phyloP scores from a whole-genome alignment of 768 basidiomycete species.

The Bullera alba region DNA sequence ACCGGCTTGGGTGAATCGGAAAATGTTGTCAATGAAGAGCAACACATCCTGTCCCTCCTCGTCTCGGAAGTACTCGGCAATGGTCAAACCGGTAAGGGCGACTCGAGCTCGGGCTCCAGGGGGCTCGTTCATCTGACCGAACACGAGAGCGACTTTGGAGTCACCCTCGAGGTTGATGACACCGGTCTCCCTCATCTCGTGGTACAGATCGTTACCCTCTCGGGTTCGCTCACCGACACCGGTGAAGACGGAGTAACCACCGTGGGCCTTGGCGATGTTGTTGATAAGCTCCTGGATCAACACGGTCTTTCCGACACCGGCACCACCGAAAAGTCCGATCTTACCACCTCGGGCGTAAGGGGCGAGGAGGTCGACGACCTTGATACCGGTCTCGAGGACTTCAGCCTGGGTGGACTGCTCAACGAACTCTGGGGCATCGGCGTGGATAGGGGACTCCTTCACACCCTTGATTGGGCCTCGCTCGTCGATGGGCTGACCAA shows the following conservation, averaged over 20 bases:
- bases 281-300: slow-evolving; percentile 99
- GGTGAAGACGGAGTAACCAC: slow-evolving; percentile 99
- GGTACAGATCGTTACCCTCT: slow-evolving; percentile 82
- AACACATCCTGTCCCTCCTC: slow-evolving; percentile 99
- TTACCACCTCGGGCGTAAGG: slow-evolving; percentile 99
- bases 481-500: slow-evolving; percentile 99
- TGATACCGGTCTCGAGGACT: slow-evolving; percentile 99
- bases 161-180: slow-evolving; percentile 99
- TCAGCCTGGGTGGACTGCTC: slow-evolving; percentile 99
- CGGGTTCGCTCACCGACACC: slow-evolving; percentile 99
- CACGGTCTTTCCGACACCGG: slow-evolving; percentile 99
- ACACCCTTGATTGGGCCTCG: slow-evolving; percentile 97
- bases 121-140: slow-evolving; percentile 99
- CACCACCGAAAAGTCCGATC: slow-evolving; percentile 99
- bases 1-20: slow-evolving; percentile 99
- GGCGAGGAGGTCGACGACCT: slow-evolving; percentile 98
- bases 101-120: slow-evolving; percentile 99
- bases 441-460: slow-evolving; percentile 86
- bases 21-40: slow-evolving; percentile 99
- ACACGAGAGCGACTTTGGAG: slow-evolving; percentile 99
- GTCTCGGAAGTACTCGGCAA: slow-evolving; percentile 99
- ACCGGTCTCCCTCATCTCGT: slow-evolving; percentile 96
- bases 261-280: slow-evolving; percentile 99
- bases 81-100: slow-evolving; percentile 96
- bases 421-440: slow-evolving; percentile 93